Conservation (phyloP, 176 grass and related monocot genomes). For the Typha latifolia region DNA sequence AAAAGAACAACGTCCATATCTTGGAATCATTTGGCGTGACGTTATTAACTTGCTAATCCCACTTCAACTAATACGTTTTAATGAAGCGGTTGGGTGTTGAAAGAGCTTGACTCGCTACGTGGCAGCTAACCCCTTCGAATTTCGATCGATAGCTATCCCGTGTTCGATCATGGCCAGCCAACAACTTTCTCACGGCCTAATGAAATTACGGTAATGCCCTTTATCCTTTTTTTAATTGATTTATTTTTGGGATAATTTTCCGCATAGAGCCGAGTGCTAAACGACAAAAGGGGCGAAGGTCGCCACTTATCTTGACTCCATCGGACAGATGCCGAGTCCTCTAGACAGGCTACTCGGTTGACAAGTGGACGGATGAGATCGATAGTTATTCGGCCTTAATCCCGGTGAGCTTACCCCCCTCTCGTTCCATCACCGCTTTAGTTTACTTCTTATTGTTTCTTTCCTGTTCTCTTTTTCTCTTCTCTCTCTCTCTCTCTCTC, state of each 20-base stretch:
- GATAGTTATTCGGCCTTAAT: background rate
- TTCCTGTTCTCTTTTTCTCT: background rate
- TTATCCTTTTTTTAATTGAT: no score
- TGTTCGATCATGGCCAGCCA: constrained; percentile 14
- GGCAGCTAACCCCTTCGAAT: background rate
- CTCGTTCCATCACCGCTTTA: background rate
- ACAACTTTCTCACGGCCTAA: background rate
- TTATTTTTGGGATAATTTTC: no score
- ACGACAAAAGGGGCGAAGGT: constrained; percentile 4
- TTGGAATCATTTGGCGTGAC: no score
- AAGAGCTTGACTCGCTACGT: constrained; percentile 3
- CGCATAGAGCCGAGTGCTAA: background rate
- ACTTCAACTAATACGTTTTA: constrained; percentile 2
- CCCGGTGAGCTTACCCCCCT: background rate
- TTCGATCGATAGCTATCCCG: constrained; percentile 5
- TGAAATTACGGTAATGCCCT: constrained; percentile 7
- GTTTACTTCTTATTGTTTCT: background rate
- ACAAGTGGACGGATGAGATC: background rate
- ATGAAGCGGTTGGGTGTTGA: constrained; percentile 1
- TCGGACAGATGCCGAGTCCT: constrained; percentile 2
- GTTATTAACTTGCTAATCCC: no score
- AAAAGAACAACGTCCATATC: no score
- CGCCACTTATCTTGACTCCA: background rate
- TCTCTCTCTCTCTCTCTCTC: background rate
- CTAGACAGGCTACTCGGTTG: no score